Base-by-base conservation (phyloP, 2,329 filamentous ascomycete species). In the Chaetothyriales sp. region DNA sequence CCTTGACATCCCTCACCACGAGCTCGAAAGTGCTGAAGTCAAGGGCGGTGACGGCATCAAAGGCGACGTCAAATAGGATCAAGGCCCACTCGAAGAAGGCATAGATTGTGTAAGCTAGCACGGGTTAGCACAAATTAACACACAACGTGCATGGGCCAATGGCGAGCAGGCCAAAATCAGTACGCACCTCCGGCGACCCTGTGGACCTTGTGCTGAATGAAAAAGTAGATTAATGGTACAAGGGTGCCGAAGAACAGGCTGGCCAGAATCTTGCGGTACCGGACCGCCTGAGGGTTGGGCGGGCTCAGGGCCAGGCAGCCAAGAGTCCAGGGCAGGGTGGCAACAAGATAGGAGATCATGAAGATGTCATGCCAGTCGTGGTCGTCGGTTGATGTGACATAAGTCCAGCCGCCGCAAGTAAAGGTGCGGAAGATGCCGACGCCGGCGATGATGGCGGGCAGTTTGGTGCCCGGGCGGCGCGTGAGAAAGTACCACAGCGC, bases 301-400 rank as follows among this genome's bases (percentile, higher is more conserved):
- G 90, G 89, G 69, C 89, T 95, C 49, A 97, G 72, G 4, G 85
- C 81, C 56, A 97, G 78, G 67, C 90, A 95, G 47, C 92, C 92
- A 47, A 88, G 69, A 1, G 90, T 98, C 92, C 92, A 98, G 1
- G 92, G 92, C 50, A 98, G 75, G 2, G 92, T 97, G 33, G 88
- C 85, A 46, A 98, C 83, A 51, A 98, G 76, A 69, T 98, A 98
- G 13, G 89, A 94, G 61, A 98, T 95, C 92, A 98, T 98, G 67
- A 98, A 90, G 57, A 97, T 90, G 65, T 98, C 92, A 67, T 98
- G 92, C 89, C 89, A 97, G 69, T 94, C 82, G 69, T 98, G 92
- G 67, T 97, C 88, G 66, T 98, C 92, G 44, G 92, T 98, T 56
- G 92, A 97, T 22, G 92, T 98, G 56, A 98, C 82, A 69, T 97